A percentile compares a stretch with the other conserved stretches of the same genome.
These are phyloP conservation scores for Coleophoma cylindrospora DNA, from an alignment of 2,329 filamentous ascomycete genomes.

Conservation along the genomic window DNA sequence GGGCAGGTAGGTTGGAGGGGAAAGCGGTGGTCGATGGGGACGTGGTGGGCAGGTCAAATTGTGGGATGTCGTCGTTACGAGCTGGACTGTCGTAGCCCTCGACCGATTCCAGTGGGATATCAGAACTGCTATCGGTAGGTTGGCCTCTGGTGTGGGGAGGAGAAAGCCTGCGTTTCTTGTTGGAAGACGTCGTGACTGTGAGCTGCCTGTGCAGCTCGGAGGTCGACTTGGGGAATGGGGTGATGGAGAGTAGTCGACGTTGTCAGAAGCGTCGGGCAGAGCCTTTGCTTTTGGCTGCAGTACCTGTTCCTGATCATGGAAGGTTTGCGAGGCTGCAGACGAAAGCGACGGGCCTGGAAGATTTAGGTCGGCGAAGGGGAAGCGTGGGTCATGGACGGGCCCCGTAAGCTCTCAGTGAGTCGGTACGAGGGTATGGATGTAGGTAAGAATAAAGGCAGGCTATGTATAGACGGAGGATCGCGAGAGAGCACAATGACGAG, in stretches of 20 bases:
- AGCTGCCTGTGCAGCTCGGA: slow-evolving; percentile 48
- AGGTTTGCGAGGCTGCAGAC: slow-evolving; percentile 9
- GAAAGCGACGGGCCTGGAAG: slow-evolving; percentile 7
- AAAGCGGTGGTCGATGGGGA: slow-evolving; percentile 31
- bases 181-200: slow-evolving; percentile 67
- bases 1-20: slow-evolving; percentile 40
- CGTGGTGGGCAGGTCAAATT: slow-evolving; percentile 26
- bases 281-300: no score
- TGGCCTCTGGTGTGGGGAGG: slow-evolving; percentile 18
- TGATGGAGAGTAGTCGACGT: neutral
- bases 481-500: no score
- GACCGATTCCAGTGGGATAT: slow-evolving; percentile 24
- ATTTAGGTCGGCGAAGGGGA: neutral
- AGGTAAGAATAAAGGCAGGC: no score
- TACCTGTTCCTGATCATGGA: slow-evolving; percentile 6
- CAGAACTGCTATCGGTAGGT: slow-evolving; percentile 17
- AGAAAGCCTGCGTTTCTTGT: slow-evolving; percentile 68
- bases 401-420: no score
- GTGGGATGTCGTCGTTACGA: slow-evolving; percentile 37
- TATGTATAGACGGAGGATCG: neutral
- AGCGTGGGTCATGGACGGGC: neutral
- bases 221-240: slow-evolving; percentile 6
- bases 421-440: no score
- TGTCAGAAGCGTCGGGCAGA: slow-evolving; percentile 9
- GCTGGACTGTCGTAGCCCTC: slow-evolving; percentile 37